phyloP scores from a whole-genome alignment of 306 rosid species.

The Quercus variabilis region DNA sequence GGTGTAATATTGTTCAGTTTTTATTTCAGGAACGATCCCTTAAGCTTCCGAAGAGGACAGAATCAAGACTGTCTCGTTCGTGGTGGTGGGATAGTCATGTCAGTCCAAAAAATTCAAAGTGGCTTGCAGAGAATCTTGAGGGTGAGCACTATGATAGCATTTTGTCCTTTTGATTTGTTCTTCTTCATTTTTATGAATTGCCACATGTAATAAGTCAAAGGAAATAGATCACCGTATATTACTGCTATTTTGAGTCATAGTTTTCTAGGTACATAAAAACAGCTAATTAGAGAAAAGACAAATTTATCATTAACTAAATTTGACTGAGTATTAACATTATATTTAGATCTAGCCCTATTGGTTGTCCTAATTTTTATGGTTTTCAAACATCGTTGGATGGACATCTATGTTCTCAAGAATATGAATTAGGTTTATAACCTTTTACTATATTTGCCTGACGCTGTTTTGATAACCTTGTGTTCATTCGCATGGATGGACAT shows the following conservation, averaged over 20 bases:
- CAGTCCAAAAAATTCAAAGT: slow-evolving; percentile 72
- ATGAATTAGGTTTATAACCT: not conserved
- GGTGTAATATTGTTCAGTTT: not conserved
- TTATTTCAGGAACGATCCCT: slow-evolving; percentile 36
- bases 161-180: slow-evolving; percentile 4
- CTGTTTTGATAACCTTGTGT: not conserved
- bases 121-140: slow-evolving; percentile 86
- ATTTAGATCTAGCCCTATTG: not conserved
- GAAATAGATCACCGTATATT: not conserved
- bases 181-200: not conserved
- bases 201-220: slow-evolving; percentile 9
- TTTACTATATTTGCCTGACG: slow-evolving; percentile 8
- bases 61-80: slow-evolving; percentile 70
- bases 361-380: not conserved
- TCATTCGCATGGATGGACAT: too few relatives aligned
- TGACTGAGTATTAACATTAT: not conserved
- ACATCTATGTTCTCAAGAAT: not conserved
- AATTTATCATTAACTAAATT: not conserved
- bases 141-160: slow-evolving; percentile 42
- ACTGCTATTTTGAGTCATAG: not conserved
- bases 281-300: not conserved
- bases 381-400: not conserved
- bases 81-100: slow-evolving; percentile 99
- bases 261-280: not conserved
- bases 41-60: slow-evolving; percentile 58